Conservation (phyloP, 768 basidiomycete genomes). For the Lentinula aciculospora region DNA sequence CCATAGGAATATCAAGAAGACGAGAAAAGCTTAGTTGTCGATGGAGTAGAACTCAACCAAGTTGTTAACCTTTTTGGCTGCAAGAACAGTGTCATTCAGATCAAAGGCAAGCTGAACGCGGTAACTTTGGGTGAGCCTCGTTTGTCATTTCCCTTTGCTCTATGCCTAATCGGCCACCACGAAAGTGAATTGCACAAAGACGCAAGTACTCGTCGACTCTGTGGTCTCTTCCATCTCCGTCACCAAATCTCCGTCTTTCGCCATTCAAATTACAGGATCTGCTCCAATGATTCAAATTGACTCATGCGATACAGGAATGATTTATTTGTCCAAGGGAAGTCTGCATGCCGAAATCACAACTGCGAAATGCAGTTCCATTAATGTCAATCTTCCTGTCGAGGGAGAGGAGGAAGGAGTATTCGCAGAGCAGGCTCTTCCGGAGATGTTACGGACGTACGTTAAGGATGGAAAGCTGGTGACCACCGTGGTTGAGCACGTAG, state of each 20-base stretch:
- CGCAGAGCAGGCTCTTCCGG: conserved; percentile 84
- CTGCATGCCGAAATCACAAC: conserved; percentile 82
- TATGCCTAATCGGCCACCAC: conserved; percentile 1
- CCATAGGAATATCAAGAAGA: conserved; percentile 89
- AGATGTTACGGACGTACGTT: conserved; percentile 89
- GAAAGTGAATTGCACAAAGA: conserved; percentile 84
- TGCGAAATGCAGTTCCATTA: conserved; percentile 90
- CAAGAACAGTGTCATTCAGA: conserved; percentile 75
- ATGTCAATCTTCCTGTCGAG: conserved; percentile 79
- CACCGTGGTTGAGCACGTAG: conserved; percentile 80
- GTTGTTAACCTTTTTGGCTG: conserved; percentile 87
- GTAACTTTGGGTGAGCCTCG: conserved; percentile 70
- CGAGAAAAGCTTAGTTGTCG: conserved; percentile 64
- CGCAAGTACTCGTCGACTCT: conserved; percentile 82
- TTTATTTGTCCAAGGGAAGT: conserved; percentile 84
- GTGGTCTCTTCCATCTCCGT: conserved; percentile 89
- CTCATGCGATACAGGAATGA: conserved; percentile 90
- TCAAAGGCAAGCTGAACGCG: conserved; percentile 95
- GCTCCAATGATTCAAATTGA: conserved; percentile 94
- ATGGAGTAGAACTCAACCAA: conserved; percentile 74
- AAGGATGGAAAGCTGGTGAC: conserved; percentile 83
- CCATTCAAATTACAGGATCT: conserved; percentile 82
- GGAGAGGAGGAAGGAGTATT: conserved; percentile 92
- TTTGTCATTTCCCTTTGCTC: background rate
- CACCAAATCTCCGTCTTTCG: conserved; percentile 90